These are phyloP conservation scores for Fusarium albosuccineum DNA, from an alignment of 2,329 filamentous ascomycete genomes.

Conservation along the genomic window DNA sequence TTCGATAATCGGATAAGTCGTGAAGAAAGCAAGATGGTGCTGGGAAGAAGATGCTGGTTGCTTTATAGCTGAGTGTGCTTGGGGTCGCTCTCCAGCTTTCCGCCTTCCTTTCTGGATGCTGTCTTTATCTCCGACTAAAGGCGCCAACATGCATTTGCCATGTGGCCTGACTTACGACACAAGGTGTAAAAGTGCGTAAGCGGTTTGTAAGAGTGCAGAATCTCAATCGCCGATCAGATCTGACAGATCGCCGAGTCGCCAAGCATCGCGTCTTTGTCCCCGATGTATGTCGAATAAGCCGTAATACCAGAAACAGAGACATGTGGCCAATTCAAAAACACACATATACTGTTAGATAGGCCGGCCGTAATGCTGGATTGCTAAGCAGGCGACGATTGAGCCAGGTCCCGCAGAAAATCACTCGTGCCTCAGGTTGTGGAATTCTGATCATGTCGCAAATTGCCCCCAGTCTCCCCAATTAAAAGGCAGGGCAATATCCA, in stretches of 20 bases:
- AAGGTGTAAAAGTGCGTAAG: background rate
- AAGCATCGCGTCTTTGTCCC: background rate
- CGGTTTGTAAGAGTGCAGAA: background rate
- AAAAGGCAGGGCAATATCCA: slow-evolving; percentile 66
- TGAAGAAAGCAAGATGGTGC: background rate
- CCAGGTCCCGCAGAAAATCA: too few species aligned
- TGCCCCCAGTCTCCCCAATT: slow-evolving; percentile 64
- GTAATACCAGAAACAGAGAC: too few species aligned
- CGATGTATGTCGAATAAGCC: slow-evolving; percentile 1
- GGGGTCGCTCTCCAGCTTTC: background rate
- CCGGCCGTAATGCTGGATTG: background rate
- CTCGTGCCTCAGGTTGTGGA: background rate
- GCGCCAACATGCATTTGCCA: background rate
- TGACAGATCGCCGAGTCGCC: slow-evolving; percentile 1
- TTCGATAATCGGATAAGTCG: background rate
- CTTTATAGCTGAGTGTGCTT: slow-evolving; percentile 9
- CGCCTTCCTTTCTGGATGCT: background rate
- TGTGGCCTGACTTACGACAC: background rate
- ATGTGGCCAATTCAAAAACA: too few species aligned
- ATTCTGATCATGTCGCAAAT: slow-evolving; percentile 47
- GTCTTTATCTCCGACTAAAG: background rate
- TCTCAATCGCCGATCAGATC: background rate
- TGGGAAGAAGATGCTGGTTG: background rate
- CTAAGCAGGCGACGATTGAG: too few species aligned
- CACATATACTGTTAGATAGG: too few species aligned